Conservation (phyloP, 345 rosid genomes). For the Citrus sinensis region DVS_A1.0 CM039169.1:31688501-31689000, state of each 20-base stretch:
- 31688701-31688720: slow-evolving; percentile 19
- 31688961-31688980: slow-evolving; percentile 7
- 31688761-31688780: slow-evolving; percentile 50
- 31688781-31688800: slow-evolving; percentile 39
- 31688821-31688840: neutral
- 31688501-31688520: slow-evolving; percentile 20
- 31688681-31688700: slow-evolving; percentile 12
- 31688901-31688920: slow-evolving; percentile 2
- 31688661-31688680: slow-evolving; percentile 26
- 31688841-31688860: neutral
- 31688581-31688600: slow-evolving; percentile 19
- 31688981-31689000: slow-evolving; percentile 28
- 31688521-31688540: slow-evolving; percentile 23
- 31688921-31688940: neutral
- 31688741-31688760: slow-evolving; percentile 17
- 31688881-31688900: slow-evolving; percentile 9
- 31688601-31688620: slow-evolving; percentile 10
- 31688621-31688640: slow-evolving; percentile 15
- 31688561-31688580: slow-evolving; percentile 18
- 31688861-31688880: neutral
- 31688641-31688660: slow-evolving; percentile 22
- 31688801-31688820: neutral
- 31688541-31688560: slow-evolving; percentile 32
- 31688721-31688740: slow-evolving; percentile 29
- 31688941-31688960: slow-evolving; percentile 30